Conservation (phyloP, 2,329 filamentous ascomycete genomes). For the Madurella fahalii region DNA sequence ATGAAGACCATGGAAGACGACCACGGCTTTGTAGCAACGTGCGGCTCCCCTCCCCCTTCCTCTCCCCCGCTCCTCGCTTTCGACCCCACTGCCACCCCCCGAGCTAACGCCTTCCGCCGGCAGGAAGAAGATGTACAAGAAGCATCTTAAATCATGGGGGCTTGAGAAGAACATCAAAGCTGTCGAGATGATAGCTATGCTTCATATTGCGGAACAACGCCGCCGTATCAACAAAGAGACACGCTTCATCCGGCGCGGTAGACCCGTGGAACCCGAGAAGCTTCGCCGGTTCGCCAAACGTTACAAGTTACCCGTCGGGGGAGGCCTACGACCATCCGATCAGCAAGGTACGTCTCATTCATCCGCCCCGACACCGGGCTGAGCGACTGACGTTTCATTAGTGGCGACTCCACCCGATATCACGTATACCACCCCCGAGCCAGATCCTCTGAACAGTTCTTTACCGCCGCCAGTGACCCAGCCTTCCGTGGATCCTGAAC, state of each 20-base stretch:
- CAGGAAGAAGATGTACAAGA: conserved; percentile 26
- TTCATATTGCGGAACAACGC: conserved; percentile 15
- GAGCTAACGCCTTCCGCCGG: neutral
- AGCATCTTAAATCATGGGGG: conserved; percentile 20
- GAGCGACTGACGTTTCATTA: neutral
- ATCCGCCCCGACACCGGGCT: neutral
- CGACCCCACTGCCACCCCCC: too few species aligned
- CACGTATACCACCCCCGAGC: conserved; percentile 16
- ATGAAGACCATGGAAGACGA: conserved; percentile 22
- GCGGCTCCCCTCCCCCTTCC: neutral
- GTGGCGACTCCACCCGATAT: conserved; percentile 8
- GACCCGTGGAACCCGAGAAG: conserved; percentile 13
- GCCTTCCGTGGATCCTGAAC: neutral
- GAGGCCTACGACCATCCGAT: neutral
- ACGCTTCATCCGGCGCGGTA: conserved; percentile 12
- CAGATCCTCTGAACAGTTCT: neutral
- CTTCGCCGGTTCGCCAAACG: conserved; percentile 18
- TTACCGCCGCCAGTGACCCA: neutral
- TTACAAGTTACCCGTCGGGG: neutral
- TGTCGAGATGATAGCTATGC: conserved; percentile 20
- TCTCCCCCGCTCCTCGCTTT: neutral
- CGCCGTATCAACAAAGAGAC: conserved; percentile 18
- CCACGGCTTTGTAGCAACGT: conserved; percentile 24
- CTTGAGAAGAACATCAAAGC: conserved; percentile 22
- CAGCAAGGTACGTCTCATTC: neutral